Evolutionary conservation across 2,329 filamentous ascomycete species (phyloP), one percentile per base, ranked within the genome.

Genomic region (Microcyclospora tardicrescens): DNA sequence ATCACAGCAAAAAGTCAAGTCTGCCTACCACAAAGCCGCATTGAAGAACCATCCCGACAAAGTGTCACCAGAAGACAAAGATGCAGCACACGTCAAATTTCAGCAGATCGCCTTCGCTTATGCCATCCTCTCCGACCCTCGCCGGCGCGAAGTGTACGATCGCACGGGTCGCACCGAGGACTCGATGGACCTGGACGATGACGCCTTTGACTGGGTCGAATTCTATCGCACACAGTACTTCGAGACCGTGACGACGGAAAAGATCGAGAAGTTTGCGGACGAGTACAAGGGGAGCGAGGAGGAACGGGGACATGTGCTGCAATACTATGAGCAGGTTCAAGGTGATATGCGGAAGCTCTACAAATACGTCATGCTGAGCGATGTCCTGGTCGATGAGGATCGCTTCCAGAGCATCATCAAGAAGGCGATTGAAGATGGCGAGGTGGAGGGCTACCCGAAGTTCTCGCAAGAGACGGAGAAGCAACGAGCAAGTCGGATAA

Each of bases 71-170:
- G 70, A 77, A 15, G 65, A 79, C 37, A 85, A 84, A 55, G 71
- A 78, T 16, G 65, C 72, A 32, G 89, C 91, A 2, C 80, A 94
- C 51, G 69, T 71, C 43, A 80, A 74, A 38, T 98, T 98, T 60
- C 91, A 98, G 62, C 71, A 81, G 50, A 78, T 98, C 50, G 89
- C 89, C 16, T 89, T 95, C 54, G 89, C 91, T 37, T 94, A 96
- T 57, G 89, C 86, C 28, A 75, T 98, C 36, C 81, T 98, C 28
- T 94, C 84, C 27, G 84, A 95, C 51, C 71, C 81, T 15, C 69
- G 71, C 14, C 77, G 91, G 38, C 82, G 91, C 49, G 77, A 78
- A 51, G 82, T 84, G 42, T 98, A 94, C 66, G 89, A 98, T 57
- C 70, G 73, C 38, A 96, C 89, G 0, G 91, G 91, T 39, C 91